A percentile compares a stretch with the other conserved stretches of the same genome.
Conservation (phyloP, 768 basidiomycete species). For the Psilocybe sp. region DNA sequence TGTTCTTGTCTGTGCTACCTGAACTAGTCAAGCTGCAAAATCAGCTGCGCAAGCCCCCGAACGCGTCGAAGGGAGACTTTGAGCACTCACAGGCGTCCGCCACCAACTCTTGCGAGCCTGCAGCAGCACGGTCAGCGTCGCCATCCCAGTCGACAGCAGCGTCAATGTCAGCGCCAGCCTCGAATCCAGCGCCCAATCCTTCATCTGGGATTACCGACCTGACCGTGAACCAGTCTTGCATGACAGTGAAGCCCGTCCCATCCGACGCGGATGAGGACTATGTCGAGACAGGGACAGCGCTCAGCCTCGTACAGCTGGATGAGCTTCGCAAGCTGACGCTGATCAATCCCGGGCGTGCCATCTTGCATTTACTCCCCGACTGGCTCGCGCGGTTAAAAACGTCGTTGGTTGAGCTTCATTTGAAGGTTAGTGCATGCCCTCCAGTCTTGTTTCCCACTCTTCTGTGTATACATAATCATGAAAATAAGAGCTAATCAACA, state of each 20-base stretch:
- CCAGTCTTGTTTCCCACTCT: too few relatives aligned
- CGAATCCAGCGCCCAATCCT: too few relatives aligned
- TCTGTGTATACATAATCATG: not conserved
- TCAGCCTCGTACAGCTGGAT: slow-evolving; percentile 23
- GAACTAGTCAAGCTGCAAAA: too few relatives aligned
- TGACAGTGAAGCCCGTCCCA: too few relatives aligned
- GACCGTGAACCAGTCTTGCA: slow-evolving; percentile 34
- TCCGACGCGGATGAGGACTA: too few relatives aligned
- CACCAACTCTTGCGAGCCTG: too few relatives aligned
- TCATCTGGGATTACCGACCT: slow-evolving; percentile 20
- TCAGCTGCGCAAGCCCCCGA: too few relatives aligned
- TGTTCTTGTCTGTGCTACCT: slow-evolving; percentile 25
- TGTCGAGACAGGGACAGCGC: slow-evolving; percentile 21
- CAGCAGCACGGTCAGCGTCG: too few relatives aligned
- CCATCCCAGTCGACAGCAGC: too few relatives aligned
- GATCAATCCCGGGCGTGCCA: slow-evolving; percentile 34
- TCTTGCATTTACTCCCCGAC: slow-evolving; percentile 39
- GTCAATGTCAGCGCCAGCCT: too few relatives aligned
- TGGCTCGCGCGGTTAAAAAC: slow-evolving; percentile 38
- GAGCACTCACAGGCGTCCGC: too few relatives aligned
- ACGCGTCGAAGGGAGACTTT: too few relatives aligned
- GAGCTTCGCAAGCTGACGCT: slow-evolving; percentile 30
- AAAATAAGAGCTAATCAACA: not conserved
- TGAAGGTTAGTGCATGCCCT: slow-evolving; percentile 5
- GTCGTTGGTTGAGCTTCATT: slow-evolving; percentile 15